A percentile compares a stretch with the other conserved stretches of the same genome.
Evolutionary conservation across 1,284 basidiomycete genomes (phyloP).

Genomic region (Apiotrichum montevideense): DNA sequence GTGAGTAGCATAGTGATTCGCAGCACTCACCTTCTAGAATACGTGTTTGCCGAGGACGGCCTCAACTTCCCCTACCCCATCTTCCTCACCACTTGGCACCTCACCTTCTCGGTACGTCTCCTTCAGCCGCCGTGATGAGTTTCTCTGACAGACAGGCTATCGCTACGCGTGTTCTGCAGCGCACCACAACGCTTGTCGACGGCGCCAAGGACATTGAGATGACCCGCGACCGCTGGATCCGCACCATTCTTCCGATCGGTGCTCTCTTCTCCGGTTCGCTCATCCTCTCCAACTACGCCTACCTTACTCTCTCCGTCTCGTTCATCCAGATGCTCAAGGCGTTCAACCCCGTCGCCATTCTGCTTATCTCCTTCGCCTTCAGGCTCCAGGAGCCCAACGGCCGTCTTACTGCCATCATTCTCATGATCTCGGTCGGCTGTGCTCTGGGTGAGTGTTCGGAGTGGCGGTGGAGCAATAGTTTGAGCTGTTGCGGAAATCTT

Average conservation of each 20-base stretch:
- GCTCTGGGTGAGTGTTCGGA: slow-evolving; percentile 61
- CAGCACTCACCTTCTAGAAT: slow-evolving; percentile 48
- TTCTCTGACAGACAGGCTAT: slow-evolving; percentile 55
- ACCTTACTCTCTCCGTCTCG: slow-evolving; percentile 81
- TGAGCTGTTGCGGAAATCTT: slow-evolving; percentile 25
- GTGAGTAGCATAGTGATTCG: slow-evolving; percentile 25
- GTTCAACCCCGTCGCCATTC: slow-evolving; percentile 92
- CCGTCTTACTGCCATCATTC: slow-evolving; percentile 73
- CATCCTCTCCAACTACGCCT: slow-evolving; percentile 89
- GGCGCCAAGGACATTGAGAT: slow-evolving; percentile 81
- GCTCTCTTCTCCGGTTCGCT: slow-evolving; percentile 84
- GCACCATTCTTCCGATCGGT: slow-evolving; percentile 89
- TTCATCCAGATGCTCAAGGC: slow-evolving; percentile 99
- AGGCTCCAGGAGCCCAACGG: slow-evolving; percentile 81
- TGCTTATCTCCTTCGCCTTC: slow-evolving; percentile 87
- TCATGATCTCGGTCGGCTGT: slow-evolving; percentile 75
- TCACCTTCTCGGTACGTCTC: slow-evolving; percentile 66
- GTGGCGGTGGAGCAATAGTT: no score
- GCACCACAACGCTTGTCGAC: slow-evolving; percentile 83
- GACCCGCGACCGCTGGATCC: slow-evolving; percentile 71
- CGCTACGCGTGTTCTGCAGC: slow-evolving; percentile 80
- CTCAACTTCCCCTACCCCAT: slow-evolving; percentile 78
- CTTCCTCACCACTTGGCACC: slow-evolving; percentile 81
- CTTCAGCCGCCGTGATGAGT: slow-evolving; percentile 11
- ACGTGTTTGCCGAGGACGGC: slow-evolving; percentile 65